Percentiles rank a stretch among this genome's conserved stretches.
These are phyloP conservation scores for Brettanomyces bruxellensis DNA, from an alignment of 805 yeast genomes.

Conservation along the genomic window DNA sequence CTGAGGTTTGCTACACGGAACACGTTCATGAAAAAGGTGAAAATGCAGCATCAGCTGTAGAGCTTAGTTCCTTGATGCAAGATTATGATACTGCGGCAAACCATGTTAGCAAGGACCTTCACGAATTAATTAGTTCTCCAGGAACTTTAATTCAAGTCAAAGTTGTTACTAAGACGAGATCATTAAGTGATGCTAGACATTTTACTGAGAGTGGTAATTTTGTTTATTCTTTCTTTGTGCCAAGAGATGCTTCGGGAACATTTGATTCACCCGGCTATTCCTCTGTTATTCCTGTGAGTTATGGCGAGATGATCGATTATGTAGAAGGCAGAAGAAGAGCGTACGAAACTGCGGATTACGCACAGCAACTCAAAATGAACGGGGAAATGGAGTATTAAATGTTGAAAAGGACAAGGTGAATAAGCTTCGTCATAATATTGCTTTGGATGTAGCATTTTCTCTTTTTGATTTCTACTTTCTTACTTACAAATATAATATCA, in stretches of 20 bases:
- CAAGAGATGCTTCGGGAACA: conserved; percentile 38
- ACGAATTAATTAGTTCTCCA: conserved; percentile 59
- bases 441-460: no score
- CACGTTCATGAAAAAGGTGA: conserved; percentile 42
- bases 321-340: conserved; percentile 89
- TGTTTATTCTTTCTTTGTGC: conserved; percentile 82
- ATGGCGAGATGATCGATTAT: conserved; percentile 87
- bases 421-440: no score
- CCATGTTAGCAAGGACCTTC: conserved; percentile 37
- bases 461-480: no score
- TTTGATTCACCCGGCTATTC: conserved; percentile 48
- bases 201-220: conserved; percentile 76
- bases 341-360: conserved; percentile 66
- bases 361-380: conserved; percentile 30
- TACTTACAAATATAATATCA: no score
- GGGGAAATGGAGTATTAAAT: conserved; percentile 7
- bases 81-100: conserved; percentile 55
- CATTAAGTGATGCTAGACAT: conserved; percentile 42
- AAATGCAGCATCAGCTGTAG: conserved; percentile 15
- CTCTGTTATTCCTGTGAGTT: conserved; percentile 78
- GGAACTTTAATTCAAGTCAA: conserved; percentile 87
- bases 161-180: conserved; percentile 73
- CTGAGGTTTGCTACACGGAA: conserved; percentile 81
- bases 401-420: no score
- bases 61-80: conserved; percentile 21